Evolutionary conservation across 352 stramenopile genomes (phyloP), one percentile per base, ranked within the genome.

Genomic region (Globisporangium paddicum): DNA sequence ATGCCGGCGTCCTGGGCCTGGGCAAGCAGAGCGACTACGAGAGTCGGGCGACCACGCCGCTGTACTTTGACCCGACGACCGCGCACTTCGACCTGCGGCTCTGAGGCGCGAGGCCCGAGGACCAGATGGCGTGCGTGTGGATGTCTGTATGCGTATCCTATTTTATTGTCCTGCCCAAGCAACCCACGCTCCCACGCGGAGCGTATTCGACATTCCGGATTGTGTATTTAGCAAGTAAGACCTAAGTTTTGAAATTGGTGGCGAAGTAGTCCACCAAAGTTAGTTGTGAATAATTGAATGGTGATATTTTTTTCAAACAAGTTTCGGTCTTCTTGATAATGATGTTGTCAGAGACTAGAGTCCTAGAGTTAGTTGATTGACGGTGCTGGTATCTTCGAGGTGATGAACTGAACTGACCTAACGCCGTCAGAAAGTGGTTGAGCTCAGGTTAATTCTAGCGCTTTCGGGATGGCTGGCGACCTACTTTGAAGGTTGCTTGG

Each of bases 51-150:
- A 9, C 28, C 37, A 42, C n/a, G 14, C 37, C 34, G 30, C 55
- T 66, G 28, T 71, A 56, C 8, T 76, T 72, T 42, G 47, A 57
- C 23, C n/a, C 37, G 52, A 37, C 46, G 28, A 30, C 30, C 41
- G 25, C 30, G n/a, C 21, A 21, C 30, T 60, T 60, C 55, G 42
- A 53, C 42, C 34, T 54, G 42, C 54, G 32, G 19, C 32, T 60
- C 21, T 54, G 14, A 54, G 9, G 21, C 7, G 8, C 9, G 45
- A 35, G 25, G 14, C 1, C 3, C 16, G 4, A 32, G 28, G n/a
- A n/a, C 28, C 28, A 32, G 21, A n/a, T 34, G 34, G 3, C 5
- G 35, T 44, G 3, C 5, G 35, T 44, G 30, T 32, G 28, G 19
- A 14, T 42, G 21, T 30, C 5, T 42, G 38, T 23, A 18, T 26